These are phyloP conservation scores for Umbelopsis sp. DNA, from an alignment of 371 early-diverging fungal genomes.

Conservation along the genomic window DNA sequence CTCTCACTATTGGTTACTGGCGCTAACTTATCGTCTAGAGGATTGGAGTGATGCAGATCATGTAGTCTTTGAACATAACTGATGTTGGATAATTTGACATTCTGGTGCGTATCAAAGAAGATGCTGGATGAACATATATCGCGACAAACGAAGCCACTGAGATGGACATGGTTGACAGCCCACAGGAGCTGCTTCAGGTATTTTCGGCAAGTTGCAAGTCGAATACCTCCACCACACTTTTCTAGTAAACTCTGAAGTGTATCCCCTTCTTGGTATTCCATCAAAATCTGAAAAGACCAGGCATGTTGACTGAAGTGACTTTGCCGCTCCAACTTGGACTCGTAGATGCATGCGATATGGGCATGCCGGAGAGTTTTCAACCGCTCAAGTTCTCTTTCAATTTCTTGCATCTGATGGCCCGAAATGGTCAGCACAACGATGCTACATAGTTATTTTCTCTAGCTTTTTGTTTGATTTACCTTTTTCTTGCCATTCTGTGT, in stretches of 20 bases:
- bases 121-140: slow-evolving; percentile 46
- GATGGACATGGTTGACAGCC: slow-evolving; percentile 60
- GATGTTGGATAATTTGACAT: slow-evolving; percentile 47
- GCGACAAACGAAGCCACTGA: slow-evolving; percentile 64
- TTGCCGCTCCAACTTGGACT: slow-evolving; percentile 55
- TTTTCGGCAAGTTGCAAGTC: slow-evolving; percentile 52
- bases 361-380: slow-evolving; percentile 57
- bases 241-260: slow-evolving; percentile 48
- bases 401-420: slow-evolving; percentile 48
- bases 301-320: slow-evolving; percentile 30
- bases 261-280: slow-evolving; percentile 54
- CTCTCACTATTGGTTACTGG: slow-evolving; percentile 44
- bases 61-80: slow-evolving; percentile 53
- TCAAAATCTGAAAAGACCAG: slow-evolving; percentile 63
- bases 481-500: slow-evolving; percentile 60
- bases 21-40: slow-evolving; percentile 26
- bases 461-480: neutral
- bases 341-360: slow-evolving; percentile 57
- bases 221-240: slow-evolving; percentile 55
- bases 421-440: neutral
- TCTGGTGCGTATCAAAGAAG: slow-evolving; percentile 41
- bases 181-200: slow-evolving; percentile 64
- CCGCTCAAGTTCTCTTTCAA: slow-evolving; percentile 65
- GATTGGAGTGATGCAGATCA: slow-evolving; percentile 48
- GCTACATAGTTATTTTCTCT: neutral